Evolutionary conservation across 2,329 filamentous ascomycete species (phyloP), one percentile per base, ranked within the genome.

Genomic region (Venturia carpophila): DNA sequence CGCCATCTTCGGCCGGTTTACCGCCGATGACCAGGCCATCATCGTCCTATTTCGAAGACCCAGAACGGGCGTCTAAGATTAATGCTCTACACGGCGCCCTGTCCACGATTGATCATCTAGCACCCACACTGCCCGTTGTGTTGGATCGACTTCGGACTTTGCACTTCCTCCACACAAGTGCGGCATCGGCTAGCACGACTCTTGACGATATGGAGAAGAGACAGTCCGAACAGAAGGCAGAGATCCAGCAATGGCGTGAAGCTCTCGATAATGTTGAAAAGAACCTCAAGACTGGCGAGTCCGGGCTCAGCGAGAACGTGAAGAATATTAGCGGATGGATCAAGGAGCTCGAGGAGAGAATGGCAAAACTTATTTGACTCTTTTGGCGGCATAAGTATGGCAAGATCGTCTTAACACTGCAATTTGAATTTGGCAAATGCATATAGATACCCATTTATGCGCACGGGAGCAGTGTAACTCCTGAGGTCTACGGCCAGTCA

Each of bases 71-170:
- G 5, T 64, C 90, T 64, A 96, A 96, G 74, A 89, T 99, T 74
- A 94, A 96, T 69, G 90, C 92, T 1, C 83, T 99, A 5, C 97
- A 97, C 75, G 89, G 90, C 1, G 90, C 91, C 3, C 79, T 99
- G 19, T 88, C 92, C 1, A 94, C 91, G 0, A 94, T 99, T 66
- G 92, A 96, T 75, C 89, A 83, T 65, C 81, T 99, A 9, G 84
- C 91, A 6, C 94, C 94, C 0, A 82, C 96, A 21, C 82, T 99
- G 4, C 93, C 94, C 1, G 85, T 91, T 5, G 81, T 97, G 11
- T 81, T 99, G 13, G 92, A 97, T 71, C 85, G 94, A 34, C 79
- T 99, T 62, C 84, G 92, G 66, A 95, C 91, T 10, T 80, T 99
- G 65, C 84, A 90, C 66, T 86, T 87, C 17, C 88, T 97, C 62